Evolutionary conservation across 108 stramenopile genomes (phyloP), one percentile per base, ranked within the genome.

Genomic region (Cyclotella cryptica): DNA sequence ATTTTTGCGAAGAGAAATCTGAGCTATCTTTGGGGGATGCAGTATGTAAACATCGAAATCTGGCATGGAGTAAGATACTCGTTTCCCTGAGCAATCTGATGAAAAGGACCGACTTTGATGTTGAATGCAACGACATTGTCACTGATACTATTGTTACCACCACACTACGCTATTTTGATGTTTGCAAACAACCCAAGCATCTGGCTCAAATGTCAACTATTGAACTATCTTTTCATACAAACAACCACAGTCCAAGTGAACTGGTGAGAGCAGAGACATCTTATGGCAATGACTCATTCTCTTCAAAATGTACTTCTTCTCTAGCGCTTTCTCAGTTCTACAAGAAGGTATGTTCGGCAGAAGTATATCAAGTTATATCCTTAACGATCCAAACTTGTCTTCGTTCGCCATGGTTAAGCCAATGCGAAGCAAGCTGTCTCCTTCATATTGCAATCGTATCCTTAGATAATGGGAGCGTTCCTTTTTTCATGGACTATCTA

Each of bases 391-490:
- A 47, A 53, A 41, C 74, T 30, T 69, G 51, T 61, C 42, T 86
- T 26, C 79, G 66, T 41, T 86, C 85, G 22, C 85, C 85, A 21
- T 86, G 81, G 85, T 45, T 80, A 28, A 40, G 43, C 66, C 85
- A 86, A 53, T 83, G 77, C 54, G 85, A 86, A 66, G 81, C 85
- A 35, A 71, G 66, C 19, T 83, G 73, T 54, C 52, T 86, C 10
- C 81, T 86, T 12, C 57, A 60, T 44, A 67, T n/a, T 45, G 54
- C 65, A n/a, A 68, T 76, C 15, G 27, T 64, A 26, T 69, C 75
- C 60, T 72, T 30, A 46, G 41, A 28, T 42, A 2, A 59, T 45
- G 17, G 13, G 30, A 30, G 12, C 30, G 35, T 24, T 46, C 57
- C 72, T 18, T 68, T 73, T 46, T 68, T 52, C 46, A 30, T 30